phyloP scores from a whole-genome alignment of 23 red algal species.

The Gracilaria gracilis region DNA sequence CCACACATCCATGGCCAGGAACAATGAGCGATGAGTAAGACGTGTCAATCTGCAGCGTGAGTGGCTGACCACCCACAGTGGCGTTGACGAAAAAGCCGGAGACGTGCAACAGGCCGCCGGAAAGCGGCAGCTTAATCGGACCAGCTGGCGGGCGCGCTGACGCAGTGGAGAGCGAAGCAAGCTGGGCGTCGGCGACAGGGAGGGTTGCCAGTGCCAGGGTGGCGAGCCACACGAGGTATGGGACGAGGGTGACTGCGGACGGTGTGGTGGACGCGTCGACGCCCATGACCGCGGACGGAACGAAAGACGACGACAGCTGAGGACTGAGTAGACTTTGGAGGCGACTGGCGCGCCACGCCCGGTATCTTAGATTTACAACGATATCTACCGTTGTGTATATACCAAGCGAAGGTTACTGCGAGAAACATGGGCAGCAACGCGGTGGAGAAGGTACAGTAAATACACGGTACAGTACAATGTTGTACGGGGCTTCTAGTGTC shows the following conservation, averaged over 20 bases:
- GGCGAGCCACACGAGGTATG: neutral
- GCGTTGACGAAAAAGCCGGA: conserved; percentile 68
- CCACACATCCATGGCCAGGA: conserved; percentile 51
- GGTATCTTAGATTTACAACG: too few species aligned
- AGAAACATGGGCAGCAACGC: too few species aligned
- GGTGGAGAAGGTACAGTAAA: too few species aligned
- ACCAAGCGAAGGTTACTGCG: too few species aligned
- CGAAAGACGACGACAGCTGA: neutral
- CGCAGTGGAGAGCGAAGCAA: neutral
- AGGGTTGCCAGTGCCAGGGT: neutral
- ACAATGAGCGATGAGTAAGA: conserved; percentile 54
- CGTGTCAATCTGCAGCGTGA: conserved; percentile 58
- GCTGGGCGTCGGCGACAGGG: neutral
- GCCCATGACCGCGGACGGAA: neutral
- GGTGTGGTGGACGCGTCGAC: neutral
- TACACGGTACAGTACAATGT: too few species aligned
- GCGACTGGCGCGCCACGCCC: neutral
- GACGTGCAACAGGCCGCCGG: conserved; percentile 66
- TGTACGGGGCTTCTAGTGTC: neutral
- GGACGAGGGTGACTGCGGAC: neutral
- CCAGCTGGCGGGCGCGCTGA: neutral
- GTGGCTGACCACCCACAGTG: conserved; percentile 58
- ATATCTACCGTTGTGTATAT: too few species aligned
- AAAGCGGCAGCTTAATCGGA: conserved; percentile 27
- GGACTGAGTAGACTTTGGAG: neutral